Evolutionary conservation across 2,329 filamentous ascomycete genomes (phyloP).

Genomic region (Fusarium drepaniforme): DNA sequence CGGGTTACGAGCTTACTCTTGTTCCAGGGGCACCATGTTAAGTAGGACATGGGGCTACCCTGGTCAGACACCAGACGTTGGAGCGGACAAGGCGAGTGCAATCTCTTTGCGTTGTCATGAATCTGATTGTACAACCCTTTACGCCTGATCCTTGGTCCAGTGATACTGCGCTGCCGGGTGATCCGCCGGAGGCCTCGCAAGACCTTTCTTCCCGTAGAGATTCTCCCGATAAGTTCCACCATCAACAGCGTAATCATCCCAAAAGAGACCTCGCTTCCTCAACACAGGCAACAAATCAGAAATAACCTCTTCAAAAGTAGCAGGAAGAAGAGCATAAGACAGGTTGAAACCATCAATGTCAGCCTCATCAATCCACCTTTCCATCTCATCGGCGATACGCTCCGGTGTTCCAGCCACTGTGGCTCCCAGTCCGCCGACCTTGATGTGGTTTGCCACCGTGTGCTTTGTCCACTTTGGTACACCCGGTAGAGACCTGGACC

Average conservation of each 20-base stretch:
- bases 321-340: slow-evolving; percentile 57
- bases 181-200: slow-evolving; percentile 50
- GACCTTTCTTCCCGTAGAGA: slow-evolving; percentile 51
- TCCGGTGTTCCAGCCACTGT: slow-evolving; percentile 48
- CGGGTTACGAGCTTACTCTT: neutral
- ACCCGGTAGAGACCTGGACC: slow-evolving; percentile 54
- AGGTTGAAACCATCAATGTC: slow-evolving; percentile 71
- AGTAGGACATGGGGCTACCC: neutral
- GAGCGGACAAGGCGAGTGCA: neutral
- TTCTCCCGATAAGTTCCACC: slow-evolving; percentile 59
- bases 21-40: neutral
- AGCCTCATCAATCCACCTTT: slow-evolving; percentile 59
- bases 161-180: slow-evolving; percentile 56
- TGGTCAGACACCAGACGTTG: neutral
- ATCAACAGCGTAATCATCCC: slow-evolving; percentile 59
- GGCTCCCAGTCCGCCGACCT: slow-evolving; percentile 47
- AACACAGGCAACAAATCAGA: slow-evolving; percentile 74
- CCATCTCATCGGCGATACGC: slow-evolving; percentile 49
- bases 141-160: slow-evolving; percentile 51
- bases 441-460: slow-evolving; percentile 49
- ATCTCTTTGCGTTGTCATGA: neutral
- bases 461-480: slow-evolving; percentile 41
- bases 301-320: slow-evolving; percentile 75
- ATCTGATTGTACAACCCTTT: neutral
- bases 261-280: slow-evolving; percentile 67